A percentile compares a stretch with the other conserved stretches of the same genome.
Conservation (phyloP, 257 asterid species). For the Thymus mandschuricus region DNA sequence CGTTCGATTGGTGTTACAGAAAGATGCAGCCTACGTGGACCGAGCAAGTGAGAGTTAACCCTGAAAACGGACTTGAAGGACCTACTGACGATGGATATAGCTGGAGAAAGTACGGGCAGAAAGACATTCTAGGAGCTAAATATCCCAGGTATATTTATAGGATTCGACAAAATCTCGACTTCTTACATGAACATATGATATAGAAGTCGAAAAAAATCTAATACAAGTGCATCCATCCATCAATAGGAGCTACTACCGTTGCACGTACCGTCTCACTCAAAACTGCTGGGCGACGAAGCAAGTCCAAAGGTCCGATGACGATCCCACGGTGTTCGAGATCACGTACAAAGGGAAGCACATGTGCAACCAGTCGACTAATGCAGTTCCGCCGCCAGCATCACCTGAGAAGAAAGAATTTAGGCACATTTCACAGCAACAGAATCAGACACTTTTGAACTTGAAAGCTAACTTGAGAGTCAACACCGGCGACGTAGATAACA, state of each 20-base stretch:
- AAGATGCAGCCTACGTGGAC: conserved; percentile 81
- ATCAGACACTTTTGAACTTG: conserved; percentile 50
- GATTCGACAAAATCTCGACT: background rate
- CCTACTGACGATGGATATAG: conserved; percentile 81
- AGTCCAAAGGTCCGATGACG: conserved; percentile 92
- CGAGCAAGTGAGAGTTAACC: conserved; percentile 60
- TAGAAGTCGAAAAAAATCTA: conserved; percentile 6
- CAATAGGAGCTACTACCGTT: conserved; percentile 91
- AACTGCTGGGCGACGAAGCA: conserved; percentile 94
- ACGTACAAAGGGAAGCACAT: conserved; percentile 76
- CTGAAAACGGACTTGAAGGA: conserved; percentile 74
- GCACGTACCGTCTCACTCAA: conserved; percentile 61
- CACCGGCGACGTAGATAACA: conserved; percentile 45
- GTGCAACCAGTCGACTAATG: conserved; percentile 44
- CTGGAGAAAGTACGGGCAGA: conserved; percentile 89
- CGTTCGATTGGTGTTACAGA: conserved; percentile 43
- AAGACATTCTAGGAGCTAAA: conserved; percentile 57
- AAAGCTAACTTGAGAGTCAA: conserved; percentile 60
- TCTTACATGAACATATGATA: background rate
- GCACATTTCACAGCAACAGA: conserved; percentile 40
- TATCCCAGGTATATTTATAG: conserved; percentile 45
- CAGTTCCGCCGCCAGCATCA: conserved; percentile 46
- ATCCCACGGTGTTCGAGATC: conserved; percentile 71
- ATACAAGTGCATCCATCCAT: conserved; percentile 20
- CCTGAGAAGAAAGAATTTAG: conserved; percentile 47